Percentiles rank a stretch among this genome's conserved stretches.
phyloP scores from a whole-genome alignment of 257 asterid species.

The Rauvolfia tetraphylla region DNA sequence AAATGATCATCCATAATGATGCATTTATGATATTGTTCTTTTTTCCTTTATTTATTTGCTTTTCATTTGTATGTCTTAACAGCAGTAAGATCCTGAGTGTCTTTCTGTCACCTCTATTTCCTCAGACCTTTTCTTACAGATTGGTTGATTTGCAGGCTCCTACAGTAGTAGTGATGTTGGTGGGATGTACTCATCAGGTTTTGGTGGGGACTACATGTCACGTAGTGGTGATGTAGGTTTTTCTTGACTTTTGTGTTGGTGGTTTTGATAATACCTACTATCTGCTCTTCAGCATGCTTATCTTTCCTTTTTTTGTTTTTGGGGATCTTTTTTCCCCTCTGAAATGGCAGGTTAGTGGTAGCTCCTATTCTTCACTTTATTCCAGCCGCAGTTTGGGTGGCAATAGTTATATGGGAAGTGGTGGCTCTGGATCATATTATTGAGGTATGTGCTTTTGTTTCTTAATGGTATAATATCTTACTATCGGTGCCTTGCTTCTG shows the following conservation, averaged over 20 bases:
- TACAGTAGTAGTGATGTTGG: slow-evolving; percentile 70
- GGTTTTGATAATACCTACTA: not conserved
- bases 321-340: not conserved
- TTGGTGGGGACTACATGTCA: slow-evolving; percentile 68
- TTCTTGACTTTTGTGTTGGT: not conserved
- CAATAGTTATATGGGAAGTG: slow-evolving; percentile 70
- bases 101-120: not conserved
- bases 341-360: slow-evolving; percentile 62
- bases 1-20: not conserved
- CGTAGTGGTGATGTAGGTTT: slow-evolving; percentile 77
- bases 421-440: slow-evolving; percentile 85
- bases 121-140: not conserved
- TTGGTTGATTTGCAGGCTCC: slow-evolving; percentile 51
- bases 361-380: slow-evolving; percentile 81
- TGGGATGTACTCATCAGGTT: slow-evolving; percentile 82
- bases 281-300: slow-evolving; percentile 8
- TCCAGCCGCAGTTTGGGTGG: slow-evolving; percentile 78
- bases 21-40: not conserved
- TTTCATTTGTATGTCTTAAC: not conserved
- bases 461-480: not conserved
- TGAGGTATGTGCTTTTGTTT: slow-evolving; percentile 38
- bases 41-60: not conserved
- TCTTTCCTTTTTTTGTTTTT: too few relatives aligned
- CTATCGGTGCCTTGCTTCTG: not conserved
- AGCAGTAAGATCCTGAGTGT: not conserved